Conservation (phyloP, 2,329 filamentous ascomycete species). For the Epichloe glyceriae region DNA sequence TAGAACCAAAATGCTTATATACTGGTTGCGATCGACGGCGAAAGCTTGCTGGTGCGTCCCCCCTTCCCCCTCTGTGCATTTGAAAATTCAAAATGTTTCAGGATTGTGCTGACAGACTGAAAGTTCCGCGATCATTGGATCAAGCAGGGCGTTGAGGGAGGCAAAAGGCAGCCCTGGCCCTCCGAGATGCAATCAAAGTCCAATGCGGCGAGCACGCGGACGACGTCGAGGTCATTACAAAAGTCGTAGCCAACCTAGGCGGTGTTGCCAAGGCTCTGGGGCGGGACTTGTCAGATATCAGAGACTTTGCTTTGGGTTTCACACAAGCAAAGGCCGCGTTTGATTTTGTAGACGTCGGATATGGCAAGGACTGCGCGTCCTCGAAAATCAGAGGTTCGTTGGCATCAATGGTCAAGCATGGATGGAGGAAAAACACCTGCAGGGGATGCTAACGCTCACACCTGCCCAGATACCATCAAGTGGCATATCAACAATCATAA, state of each 20-base stretch:
- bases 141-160: conserved; percentile 40
- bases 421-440: background rate
- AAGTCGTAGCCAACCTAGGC: conserved; percentile 41
- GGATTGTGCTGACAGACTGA: conserved; percentile 5
- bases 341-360: conserved; percentile 51
- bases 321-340: conserved; percentile 45
- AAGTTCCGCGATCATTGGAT: conserved; percentile 47
- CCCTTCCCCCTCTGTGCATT: background rate
- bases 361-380: conserved; percentile 44
- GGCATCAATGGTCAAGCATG: background rate
- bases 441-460: background rate
- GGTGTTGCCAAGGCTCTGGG: conserved; percentile 37
- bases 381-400: conserved; percentile 44
- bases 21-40: conserved; percentile 48
- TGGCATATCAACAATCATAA: conserved; percentile 49
- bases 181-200: conserved; percentile 34
- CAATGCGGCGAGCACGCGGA: conserved; percentile 30
- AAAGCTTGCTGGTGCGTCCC: conserved; percentile 41
- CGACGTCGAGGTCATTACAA: conserved; percentile 41
- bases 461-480: conserved; percentile 30
- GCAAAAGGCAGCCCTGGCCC: conserved; percentile 37
- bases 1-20: conserved; percentile 47
- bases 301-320: conserved; percentile 47
- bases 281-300: conserved; percentile 34
- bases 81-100: background rate